Base-by-base conservation (phyloP, 1,284 basidiomycete genomes). In the Agroathelia rolfsii region DNA sequence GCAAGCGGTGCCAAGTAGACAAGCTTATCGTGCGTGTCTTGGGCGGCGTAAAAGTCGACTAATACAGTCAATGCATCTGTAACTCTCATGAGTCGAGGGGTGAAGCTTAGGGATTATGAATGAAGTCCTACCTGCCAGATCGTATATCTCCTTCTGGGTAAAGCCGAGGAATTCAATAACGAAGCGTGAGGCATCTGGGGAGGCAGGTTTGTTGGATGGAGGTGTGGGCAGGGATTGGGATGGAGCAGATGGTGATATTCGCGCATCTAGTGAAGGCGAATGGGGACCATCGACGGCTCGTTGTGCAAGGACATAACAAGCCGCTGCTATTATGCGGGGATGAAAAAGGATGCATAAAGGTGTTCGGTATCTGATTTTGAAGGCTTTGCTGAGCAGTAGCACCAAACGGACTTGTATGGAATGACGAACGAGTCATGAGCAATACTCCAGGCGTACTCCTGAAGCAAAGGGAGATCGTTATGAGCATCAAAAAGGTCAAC, bases 391-490 rank as follows among this genome's bases (percentile, higher is more conserved):
- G 8, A 28, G 26, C 27, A 16, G 22, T 22, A 24, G 13, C 8
- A 37, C 53, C 33, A 30, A 29, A 24, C 33, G 12, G 21, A 28
- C 6, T 21, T 34, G 18, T 33, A 32, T 37, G 24, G 24, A 30
- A 12, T 22, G 13, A 71, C 78, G 56, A 40, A 87, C 83, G 84
- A 83, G 58, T 88, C 84, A 53, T 85, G 80, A 11, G 83, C 78
- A 35, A 87, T 64, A 41, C 77, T 80, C 83, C 84, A 88, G 11
- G 82, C 74, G 49, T 72, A 76, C 46, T 85, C 79, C 49, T 80
- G 72, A 17, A 81, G 52, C 12, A 61, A 49, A 14, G 47, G 36
- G 21, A 62, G 63, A 30, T 64, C 60, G 41, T 67, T 63, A 24
- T 65, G 57, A 4, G 63, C 58, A 34, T 75, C 69, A 48, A 77